phyloP scores from a whole-genome alignment of 163 green algal genomes.

The Coccomyxa subellipsoidea region DNA sequence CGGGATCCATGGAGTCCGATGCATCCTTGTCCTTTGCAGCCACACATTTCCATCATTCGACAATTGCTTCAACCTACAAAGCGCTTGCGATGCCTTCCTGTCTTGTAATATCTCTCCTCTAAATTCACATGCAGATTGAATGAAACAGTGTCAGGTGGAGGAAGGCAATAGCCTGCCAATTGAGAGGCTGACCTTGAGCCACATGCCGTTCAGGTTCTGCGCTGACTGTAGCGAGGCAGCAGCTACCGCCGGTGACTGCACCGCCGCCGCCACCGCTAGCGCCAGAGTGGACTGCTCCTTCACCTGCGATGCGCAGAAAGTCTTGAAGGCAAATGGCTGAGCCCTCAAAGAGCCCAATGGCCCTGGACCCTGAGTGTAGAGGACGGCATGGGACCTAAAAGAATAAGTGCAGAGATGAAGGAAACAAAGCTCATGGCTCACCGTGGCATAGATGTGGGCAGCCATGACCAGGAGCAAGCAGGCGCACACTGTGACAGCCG shows the following conservation, averaged over 20 bases:
- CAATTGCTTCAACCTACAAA: not conserved
- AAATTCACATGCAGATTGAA: not conserved
- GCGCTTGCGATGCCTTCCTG: not conserved
- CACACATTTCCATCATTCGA: not conserved
- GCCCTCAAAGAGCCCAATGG: not conserved
- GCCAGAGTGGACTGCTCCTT: not conserved
- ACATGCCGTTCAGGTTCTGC: slow-evolving; percentile 7
- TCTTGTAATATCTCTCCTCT: not conserved
- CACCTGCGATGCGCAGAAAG: not conserved
- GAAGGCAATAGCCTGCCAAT: not conserved
- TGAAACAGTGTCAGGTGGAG: not conserved
- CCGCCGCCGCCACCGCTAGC: not conserved
- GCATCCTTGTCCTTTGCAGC: slow-evolving; percentile 26
- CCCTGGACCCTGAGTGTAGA: not conserved
- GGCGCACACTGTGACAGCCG: not conserved
- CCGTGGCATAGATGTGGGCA: not conserved
- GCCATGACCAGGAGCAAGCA: not conserved
- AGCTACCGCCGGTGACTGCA: not conserved
- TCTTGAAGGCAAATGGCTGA: not conserved
- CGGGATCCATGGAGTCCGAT: slow-evolving; percentile 28
- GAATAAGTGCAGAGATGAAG: not conserved
- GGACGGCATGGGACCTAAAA: not conserved
- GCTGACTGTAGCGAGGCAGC: not conserved
- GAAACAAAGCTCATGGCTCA: too few species aligned
- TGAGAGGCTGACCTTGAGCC: not conserved